Base-by-base conservation (phyloP, 2,329 filamentous ascomycete genomes). In the Phymatotrichopsis omnivora region DNA sequence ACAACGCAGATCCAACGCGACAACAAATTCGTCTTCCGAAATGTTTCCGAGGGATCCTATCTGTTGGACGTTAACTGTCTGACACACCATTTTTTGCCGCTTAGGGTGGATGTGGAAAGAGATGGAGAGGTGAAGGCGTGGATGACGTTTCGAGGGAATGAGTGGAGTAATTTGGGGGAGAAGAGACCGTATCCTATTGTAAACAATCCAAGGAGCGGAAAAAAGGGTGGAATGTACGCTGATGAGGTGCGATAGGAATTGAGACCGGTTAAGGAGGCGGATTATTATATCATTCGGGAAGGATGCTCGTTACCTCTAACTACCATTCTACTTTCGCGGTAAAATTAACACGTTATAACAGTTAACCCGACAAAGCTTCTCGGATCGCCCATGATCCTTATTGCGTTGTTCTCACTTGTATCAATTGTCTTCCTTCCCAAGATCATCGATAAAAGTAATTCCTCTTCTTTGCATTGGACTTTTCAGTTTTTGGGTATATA, bases 391-490 rank as follows among this genome's bases (percentile, higher is more conserved):
- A 96, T 96, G 86, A 95, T 96, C 54, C 73, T 98, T 50, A 81
- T 98, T 69, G 86, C 82, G 4, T 66, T 93, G 25, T 78, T 91
- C 29, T 85, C 80, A 51, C 76, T 95, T 69, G 79, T 68, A 4
- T 69, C 95, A 55, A 86, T 94, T 53, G 73, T 96, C 58, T 87
- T 87, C 56, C 85, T 96, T 82, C 91, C 91, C 11, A 91, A 95
- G 65, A 65, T 98, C 45, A 78, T 96, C 68, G 87, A 96, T 40
- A 95, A 91, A 62, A 94, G 87, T 95, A 76, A 53, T 85, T 74
- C 5, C 28, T 25, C 23, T n/a, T 32, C 5, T 28, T 25, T 22
- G 33, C n/a, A 23, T 12, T 19, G 14, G 39, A 49, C 53, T 51
- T 59, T 43, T 56, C 40, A n/a, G 28, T 12, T 24, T 20, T 19